These are phyloP conservation scores for Sporothrix dimorphospora DNA, from an alignment of 2,329 filamentous ascomycete genomes.

Conservation along the genomic window DNA sequence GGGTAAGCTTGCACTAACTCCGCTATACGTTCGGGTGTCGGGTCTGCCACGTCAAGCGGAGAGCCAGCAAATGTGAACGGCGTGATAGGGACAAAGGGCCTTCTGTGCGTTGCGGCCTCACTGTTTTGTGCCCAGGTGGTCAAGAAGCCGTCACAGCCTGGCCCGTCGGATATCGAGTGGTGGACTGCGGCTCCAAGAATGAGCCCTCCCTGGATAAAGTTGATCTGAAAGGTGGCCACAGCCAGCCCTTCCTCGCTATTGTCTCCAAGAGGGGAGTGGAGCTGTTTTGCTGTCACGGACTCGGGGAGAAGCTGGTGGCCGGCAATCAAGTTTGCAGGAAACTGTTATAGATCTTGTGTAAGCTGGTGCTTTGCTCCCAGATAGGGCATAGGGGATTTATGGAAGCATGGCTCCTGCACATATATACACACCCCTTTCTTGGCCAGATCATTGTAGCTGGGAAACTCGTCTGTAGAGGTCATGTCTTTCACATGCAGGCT, in stretches of 20 bases:
- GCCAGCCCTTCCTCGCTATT: slow-evolving; percentile 27
- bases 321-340: slow-evolving; percentile 20
- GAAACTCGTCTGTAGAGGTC: slow-evolving; percentile 12
- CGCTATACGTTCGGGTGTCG: slow-evolving; percentile 4
- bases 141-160: slow-evolving; percentile 37
- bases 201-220: slow-evolving; percentile 39
- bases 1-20: neutral
- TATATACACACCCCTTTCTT: slow-evolving; percentile 19
- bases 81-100: slow-evolving; percentile 22
- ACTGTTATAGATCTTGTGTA: slow-evolving; percentile 20
- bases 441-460: slow-evolving; percentile 21
- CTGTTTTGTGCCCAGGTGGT: slow-evolving; percentile 38
- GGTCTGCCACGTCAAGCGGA: slow-evolving; percentile 24
- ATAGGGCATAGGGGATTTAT: neutral
- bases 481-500: slow-evolving; percentile 25
- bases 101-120: slow-evolving; percentile 32
- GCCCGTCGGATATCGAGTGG: slow-evolving; percentile 38
- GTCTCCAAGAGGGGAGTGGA: slow-evolving; percentile 28
- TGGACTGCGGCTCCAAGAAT: slow-evolving; percentile 38
- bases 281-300: slow-evolving; percentile 30
- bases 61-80: slow-evolving; percentile 1
- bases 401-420: neutral
- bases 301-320: slow-evolving; percentile 20
- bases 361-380: slow-evolving; percentile 2
- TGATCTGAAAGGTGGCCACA: slow-evolving; percentile 36